phyloP scores from a whole-genome alignment of 768 basidiomycete species.

The Zangia roseola region DNA sequence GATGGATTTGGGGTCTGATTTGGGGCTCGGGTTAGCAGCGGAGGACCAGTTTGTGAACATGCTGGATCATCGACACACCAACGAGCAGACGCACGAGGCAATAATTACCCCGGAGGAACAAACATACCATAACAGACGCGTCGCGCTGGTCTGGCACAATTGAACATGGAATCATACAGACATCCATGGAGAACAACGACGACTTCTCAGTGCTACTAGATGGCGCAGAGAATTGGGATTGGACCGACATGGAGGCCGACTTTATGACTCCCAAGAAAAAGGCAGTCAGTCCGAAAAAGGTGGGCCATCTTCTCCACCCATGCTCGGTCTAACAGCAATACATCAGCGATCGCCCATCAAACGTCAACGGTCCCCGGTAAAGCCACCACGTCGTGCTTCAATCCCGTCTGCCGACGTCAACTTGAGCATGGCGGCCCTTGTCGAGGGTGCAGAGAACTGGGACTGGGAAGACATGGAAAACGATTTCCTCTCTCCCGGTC shows the following conservation, averaged over 20 bases:
- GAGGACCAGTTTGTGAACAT: slow-evolving; percentile 52
- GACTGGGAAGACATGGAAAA: slow-evolving; percentile 60
- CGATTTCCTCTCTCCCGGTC: slow-evolving; percentile 50
- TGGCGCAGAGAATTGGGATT: slow-evolving; percentile 71
- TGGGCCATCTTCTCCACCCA: background rate
- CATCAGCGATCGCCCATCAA: slow-evolving; percentile 13
- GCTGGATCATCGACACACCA: background rate
- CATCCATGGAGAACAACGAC: slow-evolving; percentile 13
- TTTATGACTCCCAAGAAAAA: slow-evolving; percentile 52
- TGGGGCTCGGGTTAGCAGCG: slow-evolving; percentile 23
- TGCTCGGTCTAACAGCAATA: background rate
- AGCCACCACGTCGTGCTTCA: slow-evolving; percentile 11
- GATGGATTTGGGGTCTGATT: slow-evolving; percentile 36
- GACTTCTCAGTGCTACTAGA: slow-evolving; percentile 54
- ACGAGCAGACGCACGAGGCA: slow-evolving; percentile 22
- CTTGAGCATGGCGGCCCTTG: slow-evolving; percentile 46
- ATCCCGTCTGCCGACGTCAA: slow-evolving; percentile 22
- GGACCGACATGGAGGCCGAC: slow-evolving; percentile 55
- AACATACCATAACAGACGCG: slow-evolving; percentile 27
- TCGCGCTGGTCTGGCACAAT: slow-evolving; percentile 8
- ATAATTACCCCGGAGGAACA: slow-evolving; percentile 13
- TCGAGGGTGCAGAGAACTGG: slow-evolving; percentile 69
- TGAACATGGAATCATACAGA: too few relatives aligned
- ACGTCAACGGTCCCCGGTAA: slow-evolving; percentile 19
- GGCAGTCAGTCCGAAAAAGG: slow-evolving; percentile 27